phyloP scores from a whole-genome alignment of 495 filamentous ascomycete genomes.

The Hypoxylon fuscum region DNA sequence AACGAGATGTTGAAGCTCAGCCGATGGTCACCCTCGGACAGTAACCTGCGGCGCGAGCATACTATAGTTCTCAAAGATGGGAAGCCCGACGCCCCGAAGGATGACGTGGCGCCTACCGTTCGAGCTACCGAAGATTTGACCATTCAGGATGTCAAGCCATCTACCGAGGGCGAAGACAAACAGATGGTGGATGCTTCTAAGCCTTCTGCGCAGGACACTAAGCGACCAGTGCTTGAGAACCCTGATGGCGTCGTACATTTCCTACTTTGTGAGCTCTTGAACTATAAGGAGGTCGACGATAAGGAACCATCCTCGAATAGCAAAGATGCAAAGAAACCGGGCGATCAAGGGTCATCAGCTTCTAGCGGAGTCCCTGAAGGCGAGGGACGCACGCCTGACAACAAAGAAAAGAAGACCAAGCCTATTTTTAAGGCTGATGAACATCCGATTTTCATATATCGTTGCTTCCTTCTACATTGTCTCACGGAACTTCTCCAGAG shows the following conservation, averaged over 20 bases:
- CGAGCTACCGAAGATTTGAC: constrained; percentile 65
- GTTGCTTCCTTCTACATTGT: constrained; percentile 94
- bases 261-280: constrained; percentile 89
- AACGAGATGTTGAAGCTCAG: constrained; percentile 83
- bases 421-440: constrained; percentile 87
- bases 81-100: constrained; percentile 46
- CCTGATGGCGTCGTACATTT: constrained; percentile 97
- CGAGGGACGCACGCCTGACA: constrained; percentile 43
- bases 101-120: constrained; percentile 53
- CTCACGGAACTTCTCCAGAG: constrained; percentile 91
- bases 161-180: constrained; percentile 61
- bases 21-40: constrained; percentile 57
- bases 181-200: constrained; percentile 69
- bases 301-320: constrained; percentile 64
- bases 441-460: constrained; percentile 94
- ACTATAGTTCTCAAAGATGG: constrained; percentile 47
- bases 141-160: constrained; percentile 62
- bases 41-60: constrained; percentile 59
- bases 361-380: constrained; percentile 36
- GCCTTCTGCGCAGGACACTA: constrained; percentile 66
- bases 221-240: constrained; percentile 87
- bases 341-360: constrained; percentile 47
- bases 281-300: constrained; percentile 91
- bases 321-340: constrained; percentile 59
- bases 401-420: constrained; percentile 77